Evolutionary conservation across 352 stramenopile species (phyloP), one percentile per base, ranked within the genome.

Genomic region (Pythium brassicae): DNA sequence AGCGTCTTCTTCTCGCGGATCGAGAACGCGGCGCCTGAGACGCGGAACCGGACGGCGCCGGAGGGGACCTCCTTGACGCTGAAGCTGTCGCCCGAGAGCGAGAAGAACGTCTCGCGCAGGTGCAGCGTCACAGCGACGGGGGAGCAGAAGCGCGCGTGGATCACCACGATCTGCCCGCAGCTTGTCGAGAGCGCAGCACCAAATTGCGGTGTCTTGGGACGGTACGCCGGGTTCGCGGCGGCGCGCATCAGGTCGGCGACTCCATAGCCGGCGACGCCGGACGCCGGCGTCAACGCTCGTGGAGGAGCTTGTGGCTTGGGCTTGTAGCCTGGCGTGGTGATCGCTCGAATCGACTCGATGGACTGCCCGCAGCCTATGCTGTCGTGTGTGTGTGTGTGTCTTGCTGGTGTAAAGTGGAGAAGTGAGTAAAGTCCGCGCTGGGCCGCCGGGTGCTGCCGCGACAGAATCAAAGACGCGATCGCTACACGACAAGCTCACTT

Each of bases 81-180:
- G 42, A 72, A 75, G 23, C 65, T 54, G 55, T 76, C 64, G 17
- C 60, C 63, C 1, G 62, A 72, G 22, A 57, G 37, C 15, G 63
- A 63, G 20, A 27, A 64, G 29, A 46, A 44, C 39, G 68, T 66
- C 34, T 72, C 56, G 26, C 53, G 56, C 17, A 75, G 15, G 50
- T 69, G 63, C 23, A 75, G 53, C 45, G 63, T 71, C 20, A 67
- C 23, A 2, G 57, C 49, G 7, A 11, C 44, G 9, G 54, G 39
- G 37, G 37, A 49, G 42, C 62, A 69, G 32, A 64, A 71, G 50
- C 19, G 19, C 37, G 40, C 20, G 20, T 57, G 25, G 52, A 58
- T 50, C 26, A 23, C 52, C 4, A 34, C 39, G 43, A 58, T 42
- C 10, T 11, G 26, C 22, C 47, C 46, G 9, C 25, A 15, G 11